Base-by-base conservation (phyloP, 2,329 filamentous ascomycete genomes). In the Diaporthe citriasiana region DNA sequence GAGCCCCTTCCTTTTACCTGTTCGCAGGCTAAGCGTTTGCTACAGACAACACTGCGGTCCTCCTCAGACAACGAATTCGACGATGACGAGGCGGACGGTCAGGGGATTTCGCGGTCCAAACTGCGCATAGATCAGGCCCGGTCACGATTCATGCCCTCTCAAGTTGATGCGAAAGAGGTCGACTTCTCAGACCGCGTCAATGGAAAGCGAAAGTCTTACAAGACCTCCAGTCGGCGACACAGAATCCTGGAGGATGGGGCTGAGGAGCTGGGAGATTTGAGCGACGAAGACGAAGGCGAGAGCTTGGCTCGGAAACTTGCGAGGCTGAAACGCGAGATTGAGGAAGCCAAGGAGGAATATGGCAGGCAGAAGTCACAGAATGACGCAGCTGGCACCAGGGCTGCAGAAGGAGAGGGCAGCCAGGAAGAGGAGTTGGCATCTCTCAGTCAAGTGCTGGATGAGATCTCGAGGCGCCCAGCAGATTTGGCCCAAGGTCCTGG, bases 181-280 rank as follows among this genome's bases (percentile, higher is more conserved):
- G 94, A 98, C 83, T 97, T 98, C 82, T 97, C 95, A 3, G 95
- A 98, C 83, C 93, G 95, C 70, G 92, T 98, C 50, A 92, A 91
- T 74, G 91, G 91, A 60, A 96, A 96, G 82, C 90, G 94, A 76
- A 94, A 93, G 83, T 94, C 94, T 33, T 98, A 98, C 85, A 92
- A 91, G 77, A 92, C 92, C 47, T 92, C 93, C 9, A 94, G 89
- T 63, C 89, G 93, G 66, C 89, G 91, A 74, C 89, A 92, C 76
- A 88, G 90, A 70, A 88, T 91, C 73, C 84, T 91, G 55, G 85
- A 91, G 72, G 89, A 92, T 77, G 91, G 90, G 9, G 91, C 89
- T 1, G 88, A 92, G 78, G 91, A 93, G 78, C 85, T 93, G 25
- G 94, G 92, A 3, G 93, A 96, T 77, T 85, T 94, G 22, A 95